Conservation (phyloP, 2,329 filamentous ascomycete genomes). For the Colletotrichum brevisporum region DNA sequence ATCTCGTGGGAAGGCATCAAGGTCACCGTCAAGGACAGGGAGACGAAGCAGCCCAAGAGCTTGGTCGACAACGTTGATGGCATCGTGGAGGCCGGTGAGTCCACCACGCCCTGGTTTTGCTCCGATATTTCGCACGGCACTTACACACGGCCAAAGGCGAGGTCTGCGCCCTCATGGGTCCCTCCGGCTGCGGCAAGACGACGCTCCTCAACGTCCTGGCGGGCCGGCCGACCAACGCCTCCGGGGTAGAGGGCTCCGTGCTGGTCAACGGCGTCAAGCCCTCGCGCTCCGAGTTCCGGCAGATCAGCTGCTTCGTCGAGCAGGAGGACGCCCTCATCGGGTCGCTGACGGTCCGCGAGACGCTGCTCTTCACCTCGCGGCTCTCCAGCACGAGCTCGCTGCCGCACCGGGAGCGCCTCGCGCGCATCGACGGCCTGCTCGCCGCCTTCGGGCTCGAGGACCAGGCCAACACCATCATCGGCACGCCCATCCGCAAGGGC, state of each 20-base stretch:
- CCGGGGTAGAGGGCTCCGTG: constrained; percentile 65
- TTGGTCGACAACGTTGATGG: constrained; percentile 77
- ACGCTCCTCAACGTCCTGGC: constrained; percentile 87
- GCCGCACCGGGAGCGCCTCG: constrained; percentile 7
- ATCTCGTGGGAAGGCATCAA: constrained; percentile 78
- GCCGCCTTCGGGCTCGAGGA: constrained; percentile 79
- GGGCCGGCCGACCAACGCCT: constrained; percentile 68
- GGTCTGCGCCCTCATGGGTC: constrained; percentile 86
- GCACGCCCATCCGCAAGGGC: constrained; percentile 86
- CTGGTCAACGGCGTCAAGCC: constrained; percentile 74
- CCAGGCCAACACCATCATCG: constrained; percentile 80
- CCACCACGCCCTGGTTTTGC: not conserved
- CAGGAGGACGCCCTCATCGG: constrained; percentile 90
- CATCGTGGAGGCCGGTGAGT: constrained; percentile 71
- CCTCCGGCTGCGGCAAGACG: constrained; percentile 81
- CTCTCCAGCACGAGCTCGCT: constrained; percentile 66
- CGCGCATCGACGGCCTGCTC: constrained; percentile 76
- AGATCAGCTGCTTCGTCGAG: constrained; percentile 84
- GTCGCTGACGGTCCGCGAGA: constrained; percentile 84
- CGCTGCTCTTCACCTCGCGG: constrained; percentile 81
- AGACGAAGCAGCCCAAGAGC: constrained; percentile 72
- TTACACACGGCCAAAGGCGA: constrained; percentile 62
- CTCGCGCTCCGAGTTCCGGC: constrained; percentile 69
- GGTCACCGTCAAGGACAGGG: constrained; percentile 80
- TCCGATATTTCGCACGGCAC: not conserved